Evolutionary conservation across 2,329 filamentous ascomycete genomes (phyloP).

Genomic region (Xylariomycetidae sp.): DNA sequence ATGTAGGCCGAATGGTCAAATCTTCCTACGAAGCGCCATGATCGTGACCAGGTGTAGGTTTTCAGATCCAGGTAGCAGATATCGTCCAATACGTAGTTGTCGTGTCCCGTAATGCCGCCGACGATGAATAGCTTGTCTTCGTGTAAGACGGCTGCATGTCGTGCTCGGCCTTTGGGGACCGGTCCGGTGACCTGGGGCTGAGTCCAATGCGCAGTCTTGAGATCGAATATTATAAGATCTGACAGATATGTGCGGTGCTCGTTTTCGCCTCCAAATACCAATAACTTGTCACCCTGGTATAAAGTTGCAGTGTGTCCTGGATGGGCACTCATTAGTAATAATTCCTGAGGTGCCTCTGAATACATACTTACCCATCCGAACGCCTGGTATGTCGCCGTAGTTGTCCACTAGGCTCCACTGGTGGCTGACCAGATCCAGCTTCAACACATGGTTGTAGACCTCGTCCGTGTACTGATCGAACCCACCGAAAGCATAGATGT

Average conservation of each 20-base stretch:
- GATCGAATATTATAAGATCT: constrained; percentile 91
- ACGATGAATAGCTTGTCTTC: constrained; percentile 96
- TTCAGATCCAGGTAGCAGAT: constrained; percentile 95
- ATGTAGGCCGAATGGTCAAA: constrained; percentile 96
- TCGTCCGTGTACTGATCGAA: constrained; percentile 99
- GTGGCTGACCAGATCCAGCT: constrained; percentile 76
- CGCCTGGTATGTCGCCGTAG: constrained; percentile 94
- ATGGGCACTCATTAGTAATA: too few relatives aligned
- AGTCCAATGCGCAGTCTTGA: constrained; percentile 91
- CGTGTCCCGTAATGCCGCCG: constrained; percentile 89
- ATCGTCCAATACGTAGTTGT: constrained; percentile 88
- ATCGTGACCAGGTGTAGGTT: constrained; percentile 94
- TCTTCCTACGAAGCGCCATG: constrained; percentile 90
- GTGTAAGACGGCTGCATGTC: constrained; percentile 89
- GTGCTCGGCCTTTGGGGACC: constrained; percentile 80
- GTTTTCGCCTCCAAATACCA: constrained; percentile 97
- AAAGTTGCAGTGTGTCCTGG: constrained; percentile 88
- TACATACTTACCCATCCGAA: constrained; percentile 74
- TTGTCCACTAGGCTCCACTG: constrained; percentile 97
- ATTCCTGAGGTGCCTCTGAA: too few relatives aligned
- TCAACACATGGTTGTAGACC: constrained; percentile 95
- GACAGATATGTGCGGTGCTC: constrained; percentile 94
- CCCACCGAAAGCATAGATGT: constrained; percentile 96
- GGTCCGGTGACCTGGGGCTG: constrained; percentile 82
- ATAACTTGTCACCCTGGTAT: constrained; percentile 88